Percentiles rank a stretch among this genome's conserved stretches.
These are phyloP conservation scores for Typha latifolia DNA, from an alignment of 176 grass and related monocot species.

Conservation along the genomic window DNA sequence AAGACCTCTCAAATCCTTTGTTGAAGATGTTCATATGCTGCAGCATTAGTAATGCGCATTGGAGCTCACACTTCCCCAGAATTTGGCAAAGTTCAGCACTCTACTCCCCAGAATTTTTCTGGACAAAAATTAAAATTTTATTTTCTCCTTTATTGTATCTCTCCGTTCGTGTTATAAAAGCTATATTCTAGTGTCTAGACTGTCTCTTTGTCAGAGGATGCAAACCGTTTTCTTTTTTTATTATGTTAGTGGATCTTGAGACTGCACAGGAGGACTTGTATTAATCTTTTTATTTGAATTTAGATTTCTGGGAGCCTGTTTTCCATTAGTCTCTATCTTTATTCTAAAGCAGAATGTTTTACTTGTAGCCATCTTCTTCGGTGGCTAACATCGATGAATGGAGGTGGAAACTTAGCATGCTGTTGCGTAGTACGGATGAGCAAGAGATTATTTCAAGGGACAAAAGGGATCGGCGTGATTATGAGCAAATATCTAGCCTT, in stretches of 20 bases:
- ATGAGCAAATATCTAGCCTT: constrained; percentile 78
- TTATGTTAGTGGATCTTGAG: not conserved
- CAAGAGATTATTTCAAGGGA: constrained; percentile 93
- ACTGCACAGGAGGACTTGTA: not conserved
- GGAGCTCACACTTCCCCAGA: too few species aligned
- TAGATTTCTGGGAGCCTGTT: not conserved
- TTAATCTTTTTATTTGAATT: not conserved
- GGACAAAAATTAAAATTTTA: not conserved
- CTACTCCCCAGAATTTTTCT: too few species aligned
- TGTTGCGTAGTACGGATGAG: constrained; percentile 66
- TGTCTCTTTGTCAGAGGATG: too few species aligned
- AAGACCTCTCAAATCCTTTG: too few species aligned
- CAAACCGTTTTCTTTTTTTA: too few species aligned
- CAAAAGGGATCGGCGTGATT: constrained; percentile 74
- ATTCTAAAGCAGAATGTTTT: not conserved
- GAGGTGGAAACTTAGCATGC: constrained; percentile 94
- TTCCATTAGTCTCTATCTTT: not conserved
- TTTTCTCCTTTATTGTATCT: too few species aligned
- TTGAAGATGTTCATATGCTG: too few species aligned
- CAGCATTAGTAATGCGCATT: too few species aligned
- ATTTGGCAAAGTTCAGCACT: too few species aligned
- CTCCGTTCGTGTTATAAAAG: too few species aligned
- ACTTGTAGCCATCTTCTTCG: constrained; percentile 64
- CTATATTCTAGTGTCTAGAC: too few species aligned
- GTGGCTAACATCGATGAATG: constrained; percentile 96